Conservation (phyloP, 805 yeast species). For the Ogataea pignaliae region DNA sequence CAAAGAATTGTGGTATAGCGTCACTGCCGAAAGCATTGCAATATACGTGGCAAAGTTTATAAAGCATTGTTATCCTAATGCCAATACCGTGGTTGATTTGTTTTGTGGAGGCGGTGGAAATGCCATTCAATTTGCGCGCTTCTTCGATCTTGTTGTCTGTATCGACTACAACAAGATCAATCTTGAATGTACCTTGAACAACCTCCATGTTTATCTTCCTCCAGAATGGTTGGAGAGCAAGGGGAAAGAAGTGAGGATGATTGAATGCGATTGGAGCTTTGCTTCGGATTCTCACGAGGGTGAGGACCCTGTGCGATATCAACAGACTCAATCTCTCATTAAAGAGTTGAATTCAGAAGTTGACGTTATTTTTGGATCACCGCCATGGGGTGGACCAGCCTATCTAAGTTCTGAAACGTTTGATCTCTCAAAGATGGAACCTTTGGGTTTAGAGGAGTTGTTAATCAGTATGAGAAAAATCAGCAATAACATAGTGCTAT, state of each 20-base stretch:
- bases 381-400: conserved; percentile 85
- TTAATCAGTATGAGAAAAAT: conserved; percentile 39
- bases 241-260: conserved; percentile 43
- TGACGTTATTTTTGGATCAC: conserved; percentile 66
- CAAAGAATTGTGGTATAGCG: conserved; percentile 78
- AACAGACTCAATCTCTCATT: conserved; percentile 8
- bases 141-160: conserved; percentile 54
- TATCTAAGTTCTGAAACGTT: conserved; percentile 42
- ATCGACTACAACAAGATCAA: conserved; percentile 59
- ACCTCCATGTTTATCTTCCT: conserved; percentile 51
- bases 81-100: conserved; percentile 52
- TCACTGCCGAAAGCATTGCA: conserved; percentile 79
- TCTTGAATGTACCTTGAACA: conserved; percentile 61
- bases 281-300: conserved; percentile 3
- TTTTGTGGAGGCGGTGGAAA: conserved; percentile 92
- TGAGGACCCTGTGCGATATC: conserved; percentile 6
- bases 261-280: conserved; percentile 14
- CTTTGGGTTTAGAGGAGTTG: conserved; percentile 44
- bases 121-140: conserved; percentile 65
- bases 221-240: conserved; percentile 39
- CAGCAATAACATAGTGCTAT: conserved; percentile 48
- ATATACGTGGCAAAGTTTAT: conserved; percentile 51
- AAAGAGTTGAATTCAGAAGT: conserved; percentile 18
- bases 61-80: conserved; percentile 45
- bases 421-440: conserved; percentile 44